Conservation (phyloP, 1,139 yeast genomes). For the Saccharomyces hybrid region DNA sequence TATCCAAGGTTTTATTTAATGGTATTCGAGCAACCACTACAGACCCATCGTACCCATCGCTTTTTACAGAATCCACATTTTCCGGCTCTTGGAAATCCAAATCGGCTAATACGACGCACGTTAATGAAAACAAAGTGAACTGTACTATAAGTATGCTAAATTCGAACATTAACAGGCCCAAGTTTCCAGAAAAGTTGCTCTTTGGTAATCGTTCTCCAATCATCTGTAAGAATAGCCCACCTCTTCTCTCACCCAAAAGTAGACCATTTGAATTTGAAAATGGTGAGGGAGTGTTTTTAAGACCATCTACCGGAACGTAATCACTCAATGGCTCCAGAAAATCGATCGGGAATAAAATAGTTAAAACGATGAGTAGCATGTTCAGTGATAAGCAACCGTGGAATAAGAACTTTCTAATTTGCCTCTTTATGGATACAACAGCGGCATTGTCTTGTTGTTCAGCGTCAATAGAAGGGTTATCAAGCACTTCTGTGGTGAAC, state of each 20-base stretch:
- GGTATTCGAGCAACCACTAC: conserved; percentile 1
- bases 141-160: conserved; percentile 28
- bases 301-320: conserved; percentile 15
- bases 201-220: conserved; percentile 37
- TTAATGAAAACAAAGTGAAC: conserved; percentile 28
- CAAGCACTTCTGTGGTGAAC: conserved; percentile 12
- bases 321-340: conserved; percentile 18
- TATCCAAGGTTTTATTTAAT: not conserved
- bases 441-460: conserved; percentile 5
- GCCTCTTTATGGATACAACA: conserved; percentile 20
- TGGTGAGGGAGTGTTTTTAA: conserved; percentile 26
- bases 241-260: conserved; percentile 28
- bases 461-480: not conserved
- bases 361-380: conserved; percentile 20
- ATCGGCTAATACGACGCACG: conserved; percentile 31
- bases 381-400: conserved; percentile 26
- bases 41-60: conserved; percentile 8
- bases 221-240: conserved; percentile 34
- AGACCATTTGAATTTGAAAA: conserved; percentile 21
- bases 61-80: conserved; percentile 1
- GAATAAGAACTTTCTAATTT: conserved; percentile 21
- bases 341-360: conserved; percentile 24
- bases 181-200: conserved; percentile 28
- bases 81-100: conserved; percentile 14
- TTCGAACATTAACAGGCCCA: conserved; percentile 30